These are phyloP conservation scores for Pseudocercospora musae DNA, from an alignment of 2,329 filamentous ascomycete genomes.

Conservation along the genomic window DNA sequence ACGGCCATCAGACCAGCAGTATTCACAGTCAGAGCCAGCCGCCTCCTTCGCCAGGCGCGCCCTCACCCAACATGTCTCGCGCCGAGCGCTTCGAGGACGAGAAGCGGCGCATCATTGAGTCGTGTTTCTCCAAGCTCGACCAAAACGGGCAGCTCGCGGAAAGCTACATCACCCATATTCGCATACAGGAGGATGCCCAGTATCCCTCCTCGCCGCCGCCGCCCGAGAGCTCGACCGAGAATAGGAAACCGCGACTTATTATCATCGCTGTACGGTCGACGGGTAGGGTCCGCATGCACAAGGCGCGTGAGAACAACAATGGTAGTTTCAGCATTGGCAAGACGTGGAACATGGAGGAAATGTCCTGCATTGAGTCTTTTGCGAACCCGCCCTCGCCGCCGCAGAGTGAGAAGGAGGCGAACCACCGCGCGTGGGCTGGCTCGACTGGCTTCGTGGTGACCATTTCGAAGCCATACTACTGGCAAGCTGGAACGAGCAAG, in stretches of 20 bases:
- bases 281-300: conserved; percentile 90
- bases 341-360: conserved; percentile 93
- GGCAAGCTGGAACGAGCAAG: conserved; percentile 88
- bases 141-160: conserved; percentile 78
- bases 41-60: conserved; percentile 5
- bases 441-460: conserved; percentile 83
- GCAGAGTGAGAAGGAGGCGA: conserved; percentile 57
- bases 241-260: conserved; percentile 86
- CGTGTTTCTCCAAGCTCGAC: conserved; percentile 89
- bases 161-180: conserved; percentile 97
- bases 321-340: conserved; percentile 96
- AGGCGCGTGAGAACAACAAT: conserved; percentile 91
- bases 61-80: conserved; percentile 33
- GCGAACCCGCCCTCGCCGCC: conserved; percentile 46
- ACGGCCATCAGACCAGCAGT: conserved; percentile 1
- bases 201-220: conserved; percentile 83
- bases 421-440: conserved; percentile 71
- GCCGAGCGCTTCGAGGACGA: conserved; percentile 96
- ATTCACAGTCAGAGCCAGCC: conserved; percentile 2
- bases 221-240: conserved; percentile 66
- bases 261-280: conserved; percentile 91
- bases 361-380: conserved; percentile 79
- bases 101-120: conserved; percentile 89
- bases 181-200: conserved; percentile 79
- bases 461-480: conserved; percentile 92